A percentile compares a stretch with the other conserved stretches of the same genome.
Conservation (phyloP, 495 filamentous ascomycete genomes). For the Penicillium samsonianum region DNA sequence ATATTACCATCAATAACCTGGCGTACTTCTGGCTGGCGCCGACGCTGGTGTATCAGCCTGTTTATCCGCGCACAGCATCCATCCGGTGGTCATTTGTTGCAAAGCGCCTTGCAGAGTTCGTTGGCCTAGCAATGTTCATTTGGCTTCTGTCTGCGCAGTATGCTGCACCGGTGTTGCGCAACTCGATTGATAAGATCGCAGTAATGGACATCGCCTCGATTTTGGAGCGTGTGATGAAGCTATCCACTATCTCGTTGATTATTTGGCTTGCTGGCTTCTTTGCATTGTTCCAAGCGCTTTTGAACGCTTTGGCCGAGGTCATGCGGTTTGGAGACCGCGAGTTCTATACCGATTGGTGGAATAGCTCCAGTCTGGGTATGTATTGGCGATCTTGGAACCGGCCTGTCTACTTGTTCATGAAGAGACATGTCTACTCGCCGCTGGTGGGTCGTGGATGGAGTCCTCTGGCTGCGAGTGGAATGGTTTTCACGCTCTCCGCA, state of each 20-base stretch:
- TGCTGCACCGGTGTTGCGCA: slow-evolving; percentile 81
- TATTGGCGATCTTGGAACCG: slow-evolving; percentile 99
- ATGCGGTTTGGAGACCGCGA: slow-evolving; percentile 88
- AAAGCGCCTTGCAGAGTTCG: slow-evolving; percentile 76
- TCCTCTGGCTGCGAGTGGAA: slow-evolving; percentile 62
- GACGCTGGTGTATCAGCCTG: slow-evolving; percentile 93
- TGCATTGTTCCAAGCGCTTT: slow-evolving; percentile 83
- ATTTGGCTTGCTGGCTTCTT: slow-evolving; percentile 99
- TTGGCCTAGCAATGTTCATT: slow-evolving; percentile 77
- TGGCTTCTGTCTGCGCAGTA: slow-evolving; percentile 94
- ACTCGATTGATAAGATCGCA: slow-evolving; percentile 83
- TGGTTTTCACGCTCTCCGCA: slow-evolving; percentile 84
- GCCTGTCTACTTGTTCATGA: slow-evolving; percentile 95
- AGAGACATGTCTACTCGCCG: slow-evolving; percentile 84
- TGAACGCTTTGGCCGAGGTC: slow-evolving; percentile 90
- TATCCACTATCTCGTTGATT: slow-evolving; percentile 87
- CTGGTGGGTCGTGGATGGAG: slow-evolving; percentile 80
- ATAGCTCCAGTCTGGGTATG: slow-evolving; percentile 75
- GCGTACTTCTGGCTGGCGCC: slow-evolving; percentile 97
- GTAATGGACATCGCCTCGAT: slow-evolving; percentile 80
- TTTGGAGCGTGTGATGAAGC: slow-evolving; percentile 86
- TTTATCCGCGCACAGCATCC: slow-evolving; percentile 77
- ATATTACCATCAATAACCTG: slow-evolving; percentile 84
- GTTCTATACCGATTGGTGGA: slow-evolving; percentile 99
- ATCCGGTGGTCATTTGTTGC: slow-evolving; percentile 85